Conservation (phyloP, 73 alveolate species). For the Stentor coeruleus region DNA sequence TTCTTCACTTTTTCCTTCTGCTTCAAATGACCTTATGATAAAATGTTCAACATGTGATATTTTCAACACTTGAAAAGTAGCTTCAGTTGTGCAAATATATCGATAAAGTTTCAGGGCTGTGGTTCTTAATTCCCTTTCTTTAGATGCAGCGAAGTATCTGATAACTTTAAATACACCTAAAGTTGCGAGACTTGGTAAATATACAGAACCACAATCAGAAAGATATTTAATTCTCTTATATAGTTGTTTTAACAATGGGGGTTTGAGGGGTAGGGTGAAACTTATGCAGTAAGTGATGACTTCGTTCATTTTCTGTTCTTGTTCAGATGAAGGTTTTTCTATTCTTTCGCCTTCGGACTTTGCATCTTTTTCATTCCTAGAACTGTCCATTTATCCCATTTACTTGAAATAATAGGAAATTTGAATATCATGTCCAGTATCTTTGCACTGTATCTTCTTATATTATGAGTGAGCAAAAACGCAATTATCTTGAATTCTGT, state of each 20-base stretch:
- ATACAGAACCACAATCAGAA: background rate
- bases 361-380: too few relatives aligned
- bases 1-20: slow-evolving; percentile 12
- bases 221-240: background rate
- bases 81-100: background rate
- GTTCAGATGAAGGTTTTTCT: background rate
- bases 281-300: background rate
- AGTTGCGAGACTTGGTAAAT: background rate
- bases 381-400: too few relatives aligned
- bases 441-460: too few relatives aligned
- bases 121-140: background rate
- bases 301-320: background rate
- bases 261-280: background rate
- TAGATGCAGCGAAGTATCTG: background rate
- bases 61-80: background rate
- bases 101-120: background rate
- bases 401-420: too few relatives aligned
- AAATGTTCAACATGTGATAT: background rate
- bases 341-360: too few relatives aligned
- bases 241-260: background rate
- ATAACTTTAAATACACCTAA: background rate
- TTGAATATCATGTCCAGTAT: too few relatives aligned
- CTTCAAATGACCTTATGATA: background rate
- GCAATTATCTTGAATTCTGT: background rate
- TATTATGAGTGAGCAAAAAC: background rate